These are phyloP conservation scores for Scortechinia acanthostroma DNA, from an alignment of 2,329 filamentous ascomycete genomes.

Conservation along the genomic window DNA sequence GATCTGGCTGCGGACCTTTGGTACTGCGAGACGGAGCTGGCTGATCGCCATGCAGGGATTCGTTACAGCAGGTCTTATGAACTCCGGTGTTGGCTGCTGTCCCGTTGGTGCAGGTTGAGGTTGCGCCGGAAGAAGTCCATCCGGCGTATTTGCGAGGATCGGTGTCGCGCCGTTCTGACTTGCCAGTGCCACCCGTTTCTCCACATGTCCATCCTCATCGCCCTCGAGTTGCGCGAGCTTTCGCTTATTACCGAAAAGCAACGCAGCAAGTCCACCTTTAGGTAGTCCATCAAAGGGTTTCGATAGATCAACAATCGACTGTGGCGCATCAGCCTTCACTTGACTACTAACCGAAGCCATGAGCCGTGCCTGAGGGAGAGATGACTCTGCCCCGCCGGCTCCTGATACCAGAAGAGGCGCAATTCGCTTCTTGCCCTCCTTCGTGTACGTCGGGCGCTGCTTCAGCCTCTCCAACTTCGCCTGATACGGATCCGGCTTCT, in stretches of 20 bases:
- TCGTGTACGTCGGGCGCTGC: slow-evolving; percentile 86
- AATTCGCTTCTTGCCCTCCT: slow-evolving; percentile 94
- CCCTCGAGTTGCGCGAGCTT: slow-evolving; percentile 69
- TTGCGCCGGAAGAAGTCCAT: slow-evolving; percentile 44
- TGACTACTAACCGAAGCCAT: slow-evolving; percentile 65
- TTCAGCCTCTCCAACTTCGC: slow-evolving; percentile 56
- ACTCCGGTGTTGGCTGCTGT: slow-evolving; percentile 61
- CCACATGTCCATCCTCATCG: slow-evolving; percentile 64
- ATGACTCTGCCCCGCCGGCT: slow-evolving; percentile 78
- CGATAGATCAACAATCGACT: slow-evolving; percentile 79
- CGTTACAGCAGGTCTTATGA: slow-evolving; percentile 77
- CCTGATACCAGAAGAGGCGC: slow-evolving; percentile 86
- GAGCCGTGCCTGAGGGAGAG: slow-evolving; percentile 79
- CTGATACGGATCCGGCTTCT: slow-evolving; percentile 4
- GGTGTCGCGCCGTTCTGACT: slow-evolving; percentile 63
- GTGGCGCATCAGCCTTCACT: slow-evolving; percentile 65
- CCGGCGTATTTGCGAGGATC: slow-evolving; percentile 69
- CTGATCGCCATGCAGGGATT: slow-evolving; percentile 77
- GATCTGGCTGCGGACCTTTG: slow-evolving; percentile 77
- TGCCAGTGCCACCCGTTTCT: slow-evolving; percentile 49
- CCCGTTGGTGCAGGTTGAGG: background rate
- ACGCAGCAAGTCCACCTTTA: slow-evolving; percentile 75
- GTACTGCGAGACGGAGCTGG: slow-evolving; percentile 79
- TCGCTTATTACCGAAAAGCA: slow-evolving; percentile 88
- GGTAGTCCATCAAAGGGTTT: slow-evolving; percentile 91